Percentiles rank a stretch among this genome's conserved stretches.
Conservation (phyloP, 1,284 basidiomycete genomes). For the Malassezia sympodialis region DNA sequence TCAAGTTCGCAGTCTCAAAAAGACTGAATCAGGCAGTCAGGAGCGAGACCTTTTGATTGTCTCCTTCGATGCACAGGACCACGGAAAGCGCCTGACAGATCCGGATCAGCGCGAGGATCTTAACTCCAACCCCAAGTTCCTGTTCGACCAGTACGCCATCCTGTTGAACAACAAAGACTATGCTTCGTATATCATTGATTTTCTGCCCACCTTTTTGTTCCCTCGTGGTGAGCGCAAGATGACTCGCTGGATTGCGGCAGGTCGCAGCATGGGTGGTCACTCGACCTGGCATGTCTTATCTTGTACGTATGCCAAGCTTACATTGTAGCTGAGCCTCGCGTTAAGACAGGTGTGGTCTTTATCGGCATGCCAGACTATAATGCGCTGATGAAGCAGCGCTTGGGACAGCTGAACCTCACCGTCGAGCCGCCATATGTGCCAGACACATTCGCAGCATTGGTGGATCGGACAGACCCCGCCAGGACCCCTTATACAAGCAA, state of each 20-base stretch:
- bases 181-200: slow-evolving; percentile 68
- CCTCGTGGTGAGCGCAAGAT: slow-evolving; percentile 60
- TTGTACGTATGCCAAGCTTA: not conserved
- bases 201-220: slow-evolving; percentile 66
- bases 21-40: not conserved
- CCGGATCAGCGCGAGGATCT: slow-evolving; percentile 26
- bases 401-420: slow-evolving; percentile 12
- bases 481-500: slow-evolving; percentile 4
- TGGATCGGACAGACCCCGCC: slow-evolving; percentile 19
- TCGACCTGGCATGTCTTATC: slow-evolving; percentile 62
- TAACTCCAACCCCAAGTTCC: slow-evolving; percentile 50
- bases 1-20: not conserved
- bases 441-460: slow-evolving; percentile 10
- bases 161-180: slow-evolving; percentile 50
- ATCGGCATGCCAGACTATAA: slow-evolving; percentile 64
- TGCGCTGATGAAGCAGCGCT: slow-evolving; percentile 17
- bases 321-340: slow-evolving; percentile 54
- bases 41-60: slow-evolving; percentile 28
- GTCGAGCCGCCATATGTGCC: slow-evolving; percentile 22
- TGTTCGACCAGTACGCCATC: slow-evolving; percentile 68
- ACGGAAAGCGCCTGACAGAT: slow-evolving; percentile 45
- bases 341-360: slow-evolving; percentile 61
- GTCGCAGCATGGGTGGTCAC: slow-evolving; percentile 68
- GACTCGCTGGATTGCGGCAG: slow-evolving; percentile 59
- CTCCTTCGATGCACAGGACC: slow-evolving; percentile 47